Base-by-base conservation (phyloP, 371 early-diverging fungal species). In the Smittium culicis region DNA sequence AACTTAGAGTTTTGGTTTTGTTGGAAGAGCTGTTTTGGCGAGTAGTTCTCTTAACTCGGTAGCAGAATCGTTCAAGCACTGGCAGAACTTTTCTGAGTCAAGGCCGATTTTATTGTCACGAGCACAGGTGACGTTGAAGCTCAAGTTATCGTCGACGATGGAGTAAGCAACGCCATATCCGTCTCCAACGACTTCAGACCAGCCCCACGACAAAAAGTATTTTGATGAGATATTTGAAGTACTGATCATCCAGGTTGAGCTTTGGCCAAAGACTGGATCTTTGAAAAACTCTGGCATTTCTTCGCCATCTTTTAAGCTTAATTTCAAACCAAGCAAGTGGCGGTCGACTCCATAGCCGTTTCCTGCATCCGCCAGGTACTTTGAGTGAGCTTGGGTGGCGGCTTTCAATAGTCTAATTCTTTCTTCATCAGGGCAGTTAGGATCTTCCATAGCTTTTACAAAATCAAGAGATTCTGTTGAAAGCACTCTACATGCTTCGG, bases 91-190 rank as follows among this genome's bases (percentile, higher is more conserved):
- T 45, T 84, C 84, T 45, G 83, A 80, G 34, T 77, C 70, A 68
- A 90, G 73, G 0, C 69, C 72, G 32, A 57, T 54, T 54, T 70
- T 85, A 66, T 87, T 83, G 17, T 27, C 54, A 63, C 83, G 77
- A 67, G 83, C 79, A 59, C 86, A 83, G 2, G 90, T 88, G 55
- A 95, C 80, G 73, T 93, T 95, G 80, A 96, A 89, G 68, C 90
- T 85, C 61, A 96, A 72, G 61, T 85, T 77, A 69, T 87, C 80
- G 66, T 85, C 81, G 79, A 91, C 92, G 77, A 96, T 85, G 87
- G 92, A 92, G 81, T 97, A 97, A 28, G 96, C 95, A 71, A 87
- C 74, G 60, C 94, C 95, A 74, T 88, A 96, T 11, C 97, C 97
- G 77, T 92, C 91, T 34, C 90, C 86, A n/a, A 92, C 90, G 35